Evolutionary conservation across 2,329 filamentous ascomycete species (phyloP), one percentile per base, ranked within the genome.

Genomic region (Ophiostoma sp.): DNA sequence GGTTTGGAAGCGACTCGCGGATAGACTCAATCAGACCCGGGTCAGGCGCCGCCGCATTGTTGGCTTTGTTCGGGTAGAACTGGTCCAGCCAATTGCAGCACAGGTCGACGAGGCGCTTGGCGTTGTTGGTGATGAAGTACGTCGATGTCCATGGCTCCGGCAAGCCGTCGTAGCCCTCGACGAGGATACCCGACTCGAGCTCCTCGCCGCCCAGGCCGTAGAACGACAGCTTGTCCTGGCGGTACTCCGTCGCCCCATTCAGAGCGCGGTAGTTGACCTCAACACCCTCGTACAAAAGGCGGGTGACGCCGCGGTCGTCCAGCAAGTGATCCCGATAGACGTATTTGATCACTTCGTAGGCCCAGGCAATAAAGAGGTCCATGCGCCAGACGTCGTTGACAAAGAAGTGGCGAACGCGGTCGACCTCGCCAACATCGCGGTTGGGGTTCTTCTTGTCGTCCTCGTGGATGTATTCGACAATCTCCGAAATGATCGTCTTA

Each of bases 81-180:
- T 86, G 83, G 64, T 85, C 83, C 3, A 88, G 82, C 88, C 87
- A 89, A 73, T 86, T 84, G 33, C 86, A 83, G 52, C 85, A 85
- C 22, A 91, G 84, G 75, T 90, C 87, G 31, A 88, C 83, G 19
- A 91, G 84, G 22, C 89, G 88, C 78, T 89, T 88, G 15, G 86
- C 78, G 75, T 90, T 91, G 79, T 90, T 90, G 69, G 89, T 87
- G 72, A 90, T 84, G 75, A 86, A 89, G 59, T 84, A 81, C 76
- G 88, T 89, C 19, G 93, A 94, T 0, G 95, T 98, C 96, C 96
- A 99, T 61, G 95, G 92, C 74, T 93, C 90, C 0, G 92, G 89
- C 9, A 98, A 85, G 12, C 87, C 88, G 25, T 90, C 87, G 78
- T 94, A 95, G 61, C 89, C 88, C 19, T 86, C 83, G 1, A 84